Base-by-base conservation (phyloP, 345 rosid species). In the Aquilaria malaccensis region DNA sequence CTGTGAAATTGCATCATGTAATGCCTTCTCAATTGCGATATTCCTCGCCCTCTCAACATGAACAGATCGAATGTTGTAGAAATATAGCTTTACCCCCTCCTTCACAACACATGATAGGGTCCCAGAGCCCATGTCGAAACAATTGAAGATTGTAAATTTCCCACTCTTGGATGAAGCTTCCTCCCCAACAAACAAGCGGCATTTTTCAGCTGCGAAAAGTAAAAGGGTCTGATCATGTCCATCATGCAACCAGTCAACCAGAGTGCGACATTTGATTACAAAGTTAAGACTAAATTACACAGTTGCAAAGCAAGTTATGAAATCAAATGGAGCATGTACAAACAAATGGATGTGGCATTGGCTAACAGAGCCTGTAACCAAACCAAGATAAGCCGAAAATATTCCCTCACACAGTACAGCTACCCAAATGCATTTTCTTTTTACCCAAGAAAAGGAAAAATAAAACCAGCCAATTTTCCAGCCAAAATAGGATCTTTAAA, bases 61-160 rank as follows among this genome's bases (percentile, higher is more conserved):
- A 53, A 79, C 60, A 55, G 96, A 60, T 72, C 92, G 80, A 13
- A 94, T 74, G 81, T 83, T 94, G 72, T 94, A 80, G 76, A 83
- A 79, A 64, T 94, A 94, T 11, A 94, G 88, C 73, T 87, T 94
- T 43, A 87, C 90, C 2, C 97, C 95, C 69, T 90, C 97, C 81
- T 94, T 90, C 49, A 87, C 96, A 0, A 81, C 61, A 56, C 99
- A 94, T 0, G 99, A 92, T 33, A 79, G 32, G 7, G 96, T 81
- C 62, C 97, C 99, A 1, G 90, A 70, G 61, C 95, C 74, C 96
- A 94, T 83, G 75, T 94, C 99, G 30, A 94, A 87, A 77, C 99
- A 94, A 69, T 87, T 77, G 69, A 90, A 68, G 58, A 94, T 54
- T 6, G 96, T 89, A 65, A 92, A 92, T 75, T 87, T 67, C 41